Evolutionary conservation across 352 stramenopile genomes (phyloP), one percentile per base, ranked within the genome.

Genomic region (Globisporangium solare): DNA sequence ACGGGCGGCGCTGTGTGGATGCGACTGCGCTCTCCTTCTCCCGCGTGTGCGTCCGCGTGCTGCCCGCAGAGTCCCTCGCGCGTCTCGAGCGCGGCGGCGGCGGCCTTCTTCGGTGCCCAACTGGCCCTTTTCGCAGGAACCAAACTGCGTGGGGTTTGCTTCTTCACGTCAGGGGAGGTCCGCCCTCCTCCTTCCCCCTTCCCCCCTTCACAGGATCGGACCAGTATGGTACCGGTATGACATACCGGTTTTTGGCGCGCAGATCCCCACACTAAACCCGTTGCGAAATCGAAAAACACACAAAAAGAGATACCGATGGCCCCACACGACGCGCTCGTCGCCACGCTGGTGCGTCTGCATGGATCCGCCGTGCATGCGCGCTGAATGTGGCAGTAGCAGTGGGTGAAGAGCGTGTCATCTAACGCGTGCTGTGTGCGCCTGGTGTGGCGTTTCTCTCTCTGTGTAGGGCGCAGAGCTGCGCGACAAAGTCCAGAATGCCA

Each of bases 401-500:
- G 27, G 24, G 24, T 35, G 5, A 35, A 35, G 4, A 10, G 27
- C 27, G 27, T 35, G 10, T 35, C 27, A 35, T 35, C 27, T 20
- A 18, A 4, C 11, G 20, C 15, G 7, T 7, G 8, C 18, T 37
- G 14, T 17, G 46, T 17, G 6, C 37, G 15, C 11, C 32, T 55
- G 7, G 50, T 10, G 27, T 20, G 51, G 18, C 47, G 15, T 2
- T 46, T 40, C 17, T 15, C 14, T 8, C 21, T 40, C n/a, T 31
- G 11, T 54, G 2, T 40, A 96, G 74, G 86, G 76, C 2, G 58
- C 68, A 2, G 70, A 89, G 32, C 57, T 96, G 51, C 62, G 68
- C 32, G 56, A 61, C 18, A 86, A 87, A 54, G 88, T 98, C 46
- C 74, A 86, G 48, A 77, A 63, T 47, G 77, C 81, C 47, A 95